Percentiles rank a stretch among this genome's conserved stretches.
Conservation (phyloP, 768 basidiomycete genomes). For the Suillus discolor region DNA sequence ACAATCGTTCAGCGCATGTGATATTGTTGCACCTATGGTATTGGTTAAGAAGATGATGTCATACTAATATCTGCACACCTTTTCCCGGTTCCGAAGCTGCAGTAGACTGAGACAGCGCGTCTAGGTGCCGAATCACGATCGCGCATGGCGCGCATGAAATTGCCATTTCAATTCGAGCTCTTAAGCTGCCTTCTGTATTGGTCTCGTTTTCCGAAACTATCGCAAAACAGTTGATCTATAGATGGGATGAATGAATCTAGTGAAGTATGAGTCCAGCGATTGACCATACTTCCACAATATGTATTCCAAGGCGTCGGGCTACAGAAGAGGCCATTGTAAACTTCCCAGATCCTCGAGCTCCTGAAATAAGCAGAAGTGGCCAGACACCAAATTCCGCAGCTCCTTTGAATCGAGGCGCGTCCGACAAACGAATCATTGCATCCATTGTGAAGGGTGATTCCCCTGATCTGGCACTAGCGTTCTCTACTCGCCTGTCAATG, state of each 20-base stretch:
- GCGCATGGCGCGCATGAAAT: slow-evolving; percentile 81
- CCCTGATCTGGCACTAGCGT: not conserved
- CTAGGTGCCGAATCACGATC: slow-evolving; percentile 75
- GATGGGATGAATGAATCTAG: not conserved
- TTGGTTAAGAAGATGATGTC: slow-evolving; percentile 4
- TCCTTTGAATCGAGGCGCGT: slow-evolving; percentile 58
- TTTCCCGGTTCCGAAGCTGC: slow-evolving; percentile 66
- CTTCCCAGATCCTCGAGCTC: slow-evolving; percentile 83
- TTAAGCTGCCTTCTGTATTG: slow-evolving; percentile 74
- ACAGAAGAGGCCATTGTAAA: slow-evolving; percentile 59
- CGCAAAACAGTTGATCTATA: slow-evolving; percentile 85
- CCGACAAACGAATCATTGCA: slow-evolving; percentile 58
- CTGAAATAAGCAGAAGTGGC: slow-evolving; percentile 76
- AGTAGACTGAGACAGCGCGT: slow-evolving; percentile 74
- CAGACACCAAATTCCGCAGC: slow-evolving; percentile 64
- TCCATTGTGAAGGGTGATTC: slow-evolving; percentile 32
- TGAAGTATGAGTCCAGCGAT: not conserved
- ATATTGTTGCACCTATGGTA: slow-evolving; percentile 56
- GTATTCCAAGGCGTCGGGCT: slow-evolving; percentile 68
- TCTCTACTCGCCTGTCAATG: not conserved
- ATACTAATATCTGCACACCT: slow-evolving; percentile 41
- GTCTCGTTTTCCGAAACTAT: slow-evolving; percentile 75
- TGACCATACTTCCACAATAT: slow-evolving; percentile 67
- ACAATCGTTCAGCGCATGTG: slow-evolving; percentile 62
- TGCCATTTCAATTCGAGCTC: slow-evolving; percentile 77